Percentiles rank a stretch among this genome's conserved stretches.
phyloP scores from a whole-genome alignment of 306 rosid genomes.

The Potentilla sterilis region DNA sequence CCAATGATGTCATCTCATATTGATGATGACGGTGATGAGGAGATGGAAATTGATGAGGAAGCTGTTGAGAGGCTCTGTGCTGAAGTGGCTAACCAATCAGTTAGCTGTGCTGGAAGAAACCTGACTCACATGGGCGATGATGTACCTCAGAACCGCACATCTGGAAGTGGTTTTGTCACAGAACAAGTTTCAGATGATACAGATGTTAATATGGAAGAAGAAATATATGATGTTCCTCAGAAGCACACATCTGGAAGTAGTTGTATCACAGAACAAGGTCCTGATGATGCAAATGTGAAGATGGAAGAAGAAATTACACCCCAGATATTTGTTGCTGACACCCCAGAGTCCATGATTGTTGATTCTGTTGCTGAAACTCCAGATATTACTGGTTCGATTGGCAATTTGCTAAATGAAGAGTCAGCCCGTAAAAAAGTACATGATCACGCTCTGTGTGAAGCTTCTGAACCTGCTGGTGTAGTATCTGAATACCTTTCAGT shows the following conservation, averaged over 20 bases:
- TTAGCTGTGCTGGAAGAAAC: constrained; percentile 24
- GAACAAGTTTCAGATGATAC: constrained; percentile 36
- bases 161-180: constrained; percentile 23
- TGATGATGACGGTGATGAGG: constrained; percentile 90
- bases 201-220: constrained; percentile 61
- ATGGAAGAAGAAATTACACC: constrained; percentile 43
- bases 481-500: constrained; percentile 36
- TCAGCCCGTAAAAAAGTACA: constrained; percentile 30
- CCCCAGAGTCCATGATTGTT: constrained; percentile 22
- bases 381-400: constrained; percentile 26
- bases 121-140: constrained; percentile 12
- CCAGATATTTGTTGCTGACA: no score
- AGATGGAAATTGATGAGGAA: constrained; percentile 96
- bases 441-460: constrained; percentile 30
- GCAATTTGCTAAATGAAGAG: constrained; percentile 42
- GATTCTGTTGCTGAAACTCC: constrained; percentile 25
- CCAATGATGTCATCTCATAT: constrained; percentile 44
- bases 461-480: constrained; percentile 38
- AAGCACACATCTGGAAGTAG: constrained; percentile 16
- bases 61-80: constrained; percentile 60
- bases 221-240: constrained; percentile 28
- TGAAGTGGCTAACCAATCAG: constrained; percentile 44
- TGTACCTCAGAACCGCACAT: constrained; percentile 12
- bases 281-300: constrained; percentile 43
- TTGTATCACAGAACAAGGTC: constrained; percentile 25